A percentile compares a stretch with the other conserved stretches of the same genome.
Evolutionary conservation across 2,329 filamentous ascomycete genomes (phyloP).

Genomic region (Lachnellula arida): DNA sequence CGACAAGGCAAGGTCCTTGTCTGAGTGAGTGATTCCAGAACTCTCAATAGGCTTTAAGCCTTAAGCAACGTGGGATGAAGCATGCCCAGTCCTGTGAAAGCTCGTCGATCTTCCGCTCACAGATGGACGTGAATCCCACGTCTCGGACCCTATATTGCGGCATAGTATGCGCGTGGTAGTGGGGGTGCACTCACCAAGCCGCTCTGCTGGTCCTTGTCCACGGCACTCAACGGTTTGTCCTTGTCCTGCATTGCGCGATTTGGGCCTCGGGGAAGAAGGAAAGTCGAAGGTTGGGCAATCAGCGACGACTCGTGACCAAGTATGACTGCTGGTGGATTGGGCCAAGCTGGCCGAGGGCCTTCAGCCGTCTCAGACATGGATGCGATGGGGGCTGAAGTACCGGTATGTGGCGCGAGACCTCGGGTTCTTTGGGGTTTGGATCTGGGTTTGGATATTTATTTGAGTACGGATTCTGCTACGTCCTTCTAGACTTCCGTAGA

Average conservation of each 20-base stretch:
- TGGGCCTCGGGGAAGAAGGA: slow-evolving; percentile 31
- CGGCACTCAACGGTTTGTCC: slow-evolving; percentile 47
- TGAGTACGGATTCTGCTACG: too few relatives aligned
- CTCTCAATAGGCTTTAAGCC: not conserved
- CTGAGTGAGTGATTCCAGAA: not conserved
- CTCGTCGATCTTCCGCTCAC: not conserved
- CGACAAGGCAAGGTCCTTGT: not conserved
- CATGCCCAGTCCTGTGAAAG: not conserved
- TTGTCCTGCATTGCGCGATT: slow-evolving; percentile 30
- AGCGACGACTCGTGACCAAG: slow-evolving; percentile 29
- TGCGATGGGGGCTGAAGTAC: not conserved
- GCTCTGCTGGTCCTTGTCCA: slow-evolving; percentile 73
- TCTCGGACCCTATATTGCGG: not conserved
- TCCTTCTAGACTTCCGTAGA: not conserved
- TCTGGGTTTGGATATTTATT: not conserved
- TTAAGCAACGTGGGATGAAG: not conserved
- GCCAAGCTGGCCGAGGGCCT: slow-evolving; percentile 25
- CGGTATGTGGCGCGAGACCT: not conserved
- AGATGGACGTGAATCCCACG: not conserved
- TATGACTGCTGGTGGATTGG: slow-evolving; percentile 27
- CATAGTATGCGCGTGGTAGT: not conserved
- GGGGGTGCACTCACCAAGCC: slow-evolving; percentile 59
- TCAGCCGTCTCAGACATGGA: slow-evolving; percentile 33
- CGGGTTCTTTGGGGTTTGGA: not conserved
- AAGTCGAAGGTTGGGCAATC: slow-evolving; percentile 34